These are phyloP conservation scores for Jatropha curcas DNA, from an alignment of 345 rosid genomes.

Conservation along the genomic window DNA sequence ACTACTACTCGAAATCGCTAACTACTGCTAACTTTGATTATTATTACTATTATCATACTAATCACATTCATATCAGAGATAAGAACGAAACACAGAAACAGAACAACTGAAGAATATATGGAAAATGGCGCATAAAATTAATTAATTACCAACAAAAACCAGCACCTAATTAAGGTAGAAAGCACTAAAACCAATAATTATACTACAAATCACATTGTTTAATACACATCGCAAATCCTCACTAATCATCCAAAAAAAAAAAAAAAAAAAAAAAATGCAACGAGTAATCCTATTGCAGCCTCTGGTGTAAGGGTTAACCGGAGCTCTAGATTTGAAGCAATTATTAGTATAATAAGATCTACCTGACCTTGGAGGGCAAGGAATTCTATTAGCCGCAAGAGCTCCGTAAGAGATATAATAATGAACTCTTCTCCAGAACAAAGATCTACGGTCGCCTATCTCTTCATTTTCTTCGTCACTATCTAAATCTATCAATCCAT, in stretches of 20 bases:
- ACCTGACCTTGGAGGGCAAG: constrained; percentile 93
- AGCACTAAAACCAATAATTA: neutral
- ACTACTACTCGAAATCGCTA: too few relatives aligned
- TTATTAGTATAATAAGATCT: constrained; percentile 89
- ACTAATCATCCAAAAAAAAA: neutral
- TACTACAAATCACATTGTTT: neutral
- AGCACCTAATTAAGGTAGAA: too few relatives aligned
- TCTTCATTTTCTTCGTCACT: constrained; percentile 26
- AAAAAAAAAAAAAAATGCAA: constrained; percentile 21
- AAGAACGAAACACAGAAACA: too few relatives aligned
- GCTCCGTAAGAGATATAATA: constrained; percentile 94
- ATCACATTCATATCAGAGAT: too few relatives aligned
- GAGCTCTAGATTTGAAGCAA: constrained; percentile 62
- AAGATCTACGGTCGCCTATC: constrained; percentile 53
- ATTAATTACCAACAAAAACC: too few relatives aligned
- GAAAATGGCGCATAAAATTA: too few relatives aligned
- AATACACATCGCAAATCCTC: neutral
- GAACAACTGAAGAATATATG: too few relatives aligned
- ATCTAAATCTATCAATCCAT: constrained; percentile 10
- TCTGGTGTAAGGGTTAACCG: constrained; percentile 72
- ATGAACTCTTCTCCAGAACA: constrained; percentile 61
- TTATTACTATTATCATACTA: too few relatives aligned
- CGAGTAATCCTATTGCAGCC: constrained; percentile 78
- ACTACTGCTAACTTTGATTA: too few relatives aligned
- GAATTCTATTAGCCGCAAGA: constrained; percentile 73